Evolutionary conservation across 2,329 filamentous ascomycete genomes (phyloP).

Genomic region (Thielaviopsis punctulata): DNA sequence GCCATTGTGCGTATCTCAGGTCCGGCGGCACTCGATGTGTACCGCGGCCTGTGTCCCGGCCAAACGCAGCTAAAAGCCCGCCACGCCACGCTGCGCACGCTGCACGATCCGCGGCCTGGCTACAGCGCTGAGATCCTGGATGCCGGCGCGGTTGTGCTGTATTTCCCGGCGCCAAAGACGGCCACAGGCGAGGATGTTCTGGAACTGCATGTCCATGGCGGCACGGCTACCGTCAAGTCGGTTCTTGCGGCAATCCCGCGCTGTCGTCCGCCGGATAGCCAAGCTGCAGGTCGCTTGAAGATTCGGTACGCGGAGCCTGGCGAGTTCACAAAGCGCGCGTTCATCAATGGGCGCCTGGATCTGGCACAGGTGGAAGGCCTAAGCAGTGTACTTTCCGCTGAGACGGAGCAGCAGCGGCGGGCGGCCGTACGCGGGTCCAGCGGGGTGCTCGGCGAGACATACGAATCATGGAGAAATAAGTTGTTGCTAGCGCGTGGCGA

Average conservation of each 20-base stretch:
- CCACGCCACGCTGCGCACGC: slow-evolving; percentile 53
- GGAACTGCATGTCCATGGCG: slow-evolving; percentile 89
- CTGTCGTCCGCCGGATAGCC: slow-evolving; percentile 19
- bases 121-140: slow-evolving; percentile 44
- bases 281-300: slow-evolving; percentile 8
- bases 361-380: slow-evolving; percentile 65
- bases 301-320: slow-evolving; percentile 86
- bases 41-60: slow-evolving; percentile 31
- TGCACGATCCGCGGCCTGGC: slow-evolving; percentile 36
- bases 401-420: slow-evolving; percentile 85
- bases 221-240: slow-evolving; percentile 72
- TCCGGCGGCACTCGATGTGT: slow-evolving; percentile 43
- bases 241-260: slow-evolving; percentile 61
- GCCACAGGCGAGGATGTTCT: slow-evolving; percentile 87
- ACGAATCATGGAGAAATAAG: slow-evolving; percentile 65
- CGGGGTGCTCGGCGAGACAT: slow-evolving; percentile 51
- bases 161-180: slow-evolving; percentile 65
- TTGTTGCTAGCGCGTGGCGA: slow-evolving; percentile 73
- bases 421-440: slow-evolving; percentile 67
- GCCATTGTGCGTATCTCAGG: slow-evolving; percentile 82
- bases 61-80: slow-evolving; percentile 29
- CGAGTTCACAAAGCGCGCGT: slow-evolving; percentile 87
- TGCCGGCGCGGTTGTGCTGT: slow-evolving; percentile 61
- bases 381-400: slow-evolving; percentile 43
- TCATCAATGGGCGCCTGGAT: slow-evolving; percentile 70